Evolutionary conservation across 345 rosid species (phyloP), one percentile per base, ranked within the genome.

Genomic region (Lepidium didymum): DNA sequence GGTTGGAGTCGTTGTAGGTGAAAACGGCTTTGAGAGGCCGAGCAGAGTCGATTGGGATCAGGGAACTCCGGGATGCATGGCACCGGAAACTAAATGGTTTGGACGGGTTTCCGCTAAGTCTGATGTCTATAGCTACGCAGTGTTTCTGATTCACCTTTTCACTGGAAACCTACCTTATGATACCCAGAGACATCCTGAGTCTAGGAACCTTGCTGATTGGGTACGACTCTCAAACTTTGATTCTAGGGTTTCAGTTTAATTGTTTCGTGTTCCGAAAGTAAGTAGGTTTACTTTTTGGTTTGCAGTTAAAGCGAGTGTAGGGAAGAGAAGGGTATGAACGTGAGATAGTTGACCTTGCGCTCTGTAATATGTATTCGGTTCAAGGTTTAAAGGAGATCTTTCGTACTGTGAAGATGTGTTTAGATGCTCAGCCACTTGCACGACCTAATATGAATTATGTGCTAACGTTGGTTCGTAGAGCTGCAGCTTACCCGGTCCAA

Each of bases 121-220:
- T 2, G 97, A 91, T 75, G 79, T 87, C 55, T 91, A 87, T 51
- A 84, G 97, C 80, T 91, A 85, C 29, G 97, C 96, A 21, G 88
- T 85, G 49, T 87, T 87, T 11, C 81, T 89, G 64, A 58, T 91
- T 57, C 84, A 82, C 72, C 74, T 91, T 54, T 80, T 91, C 64
- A 88, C 97, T 0, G 91, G 94, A 18, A 78, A 80, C 72, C 84
- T 74, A 55, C 84, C 94, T 43, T 73, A 62, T 45, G 86, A 85
- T 55, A 2, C 33, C 14, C 5, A 41, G 0, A 81, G 61, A 72
- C 83, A 73, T 35, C 27, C 1, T 0, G 88, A 0, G 40, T n/a
- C n/a, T n/a, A n/a, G n/a, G n/a, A 70, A 44, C 8, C 3, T 72
- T 29, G 10, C 35, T 64, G 53, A 40, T 7, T 47, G 52, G 76